Base-by-base conservation (phyloP, 2,329 filamentous ascomycete genomes). In the Hymenoscyphus fraxineus region DNA sequence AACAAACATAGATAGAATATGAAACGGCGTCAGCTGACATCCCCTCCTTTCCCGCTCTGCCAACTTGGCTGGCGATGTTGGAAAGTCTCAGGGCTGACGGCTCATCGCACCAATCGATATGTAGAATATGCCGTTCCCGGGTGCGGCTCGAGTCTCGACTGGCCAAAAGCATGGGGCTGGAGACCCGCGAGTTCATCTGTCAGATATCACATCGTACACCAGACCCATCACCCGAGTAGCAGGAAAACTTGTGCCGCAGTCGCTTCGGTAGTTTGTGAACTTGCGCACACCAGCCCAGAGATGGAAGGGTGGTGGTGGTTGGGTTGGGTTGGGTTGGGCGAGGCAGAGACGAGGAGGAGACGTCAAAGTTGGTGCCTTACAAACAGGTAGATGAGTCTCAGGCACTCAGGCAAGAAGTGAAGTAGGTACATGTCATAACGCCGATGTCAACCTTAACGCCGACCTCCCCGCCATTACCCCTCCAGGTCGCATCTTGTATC, bases 11-110 rank as follows among this genome's bases (percentile, higher is more conserved):
- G 27, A 27, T 13, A 13, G 47, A 54, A 22, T 54, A 54, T 54
- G 47, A 54, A 54, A 54, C 47, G 22, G 47, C 47, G 47, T 54
- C 19, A 54, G 47, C 47, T 54, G 47, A 54, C 47, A 22, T 22
- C 22, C 22, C 13, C 47, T 54, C 47, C 47, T 54, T 27, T 54
- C 47, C 47, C 19, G 19, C 47, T 35, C 9, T 35, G 35, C 35
- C 9, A 10, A 35, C 6, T 35, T 10, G 35, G 6, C 47, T 54
- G 47, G 47, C 47, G 19, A 54, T 54, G 19, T 54, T 54, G 47
- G 47, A 54, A 54, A 19, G 27, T 54, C 47, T 19, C 47, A 27
- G 47, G 47, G 19, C 47, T 54, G 47, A 54, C 44, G 47, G 47
- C 47, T 27, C 47, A 54, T 54, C 47, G 47, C 47, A 22, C 47